Evolutionary conservation across 352 stramenopile species (phyloP).

Genomic region (Phytophthora podocarpi): DNA sequence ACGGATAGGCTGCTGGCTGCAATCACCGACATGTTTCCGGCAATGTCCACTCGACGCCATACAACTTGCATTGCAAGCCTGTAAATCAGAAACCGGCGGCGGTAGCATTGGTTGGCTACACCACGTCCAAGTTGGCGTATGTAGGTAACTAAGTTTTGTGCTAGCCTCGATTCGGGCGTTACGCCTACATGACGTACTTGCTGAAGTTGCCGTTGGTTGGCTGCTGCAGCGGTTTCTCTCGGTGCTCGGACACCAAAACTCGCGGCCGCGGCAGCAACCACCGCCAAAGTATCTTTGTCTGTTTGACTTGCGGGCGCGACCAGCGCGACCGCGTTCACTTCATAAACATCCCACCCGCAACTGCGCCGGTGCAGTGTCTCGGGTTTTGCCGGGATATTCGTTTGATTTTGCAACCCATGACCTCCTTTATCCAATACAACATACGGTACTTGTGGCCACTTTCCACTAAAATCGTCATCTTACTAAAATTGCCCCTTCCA

Average conservation of each 20-base stretch:
- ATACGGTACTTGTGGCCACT: neutral
- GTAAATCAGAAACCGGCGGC: neutral
- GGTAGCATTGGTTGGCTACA: neutral
- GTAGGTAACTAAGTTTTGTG: neutral
- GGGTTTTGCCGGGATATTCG: slow-evolving; percentile 11
- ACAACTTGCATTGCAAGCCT: too few relatives aligned
- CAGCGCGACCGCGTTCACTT: slow-evolving; percentile 14
- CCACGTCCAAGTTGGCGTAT: too few relatives aligned
- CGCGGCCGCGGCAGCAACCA: too few relatives aligned
- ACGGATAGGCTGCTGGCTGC: neutral
- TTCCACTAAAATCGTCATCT: neutral
- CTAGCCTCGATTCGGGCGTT: neutral
- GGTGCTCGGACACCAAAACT: too few relatives aligned
- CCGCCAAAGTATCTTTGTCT: slow-evolving; percentile 4
- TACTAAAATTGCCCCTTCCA: neutral
- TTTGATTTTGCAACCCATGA: slow-evolving; percentile 19
- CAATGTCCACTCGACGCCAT: slow-evolving; percentile 2
- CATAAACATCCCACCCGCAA: slow-evolving; percentile 21
- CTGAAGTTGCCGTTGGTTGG: neutral
- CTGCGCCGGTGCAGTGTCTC: slow-evolving; percentile 13
- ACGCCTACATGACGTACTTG: neutral
- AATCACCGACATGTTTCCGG: neutral
- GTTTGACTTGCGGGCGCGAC: too few relatives aligned
- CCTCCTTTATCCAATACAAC: neutral
- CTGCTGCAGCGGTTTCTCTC: neutral